Conservation (phyloP, 208 protist species). For the Trypanosomatidae sp. region DNA sequence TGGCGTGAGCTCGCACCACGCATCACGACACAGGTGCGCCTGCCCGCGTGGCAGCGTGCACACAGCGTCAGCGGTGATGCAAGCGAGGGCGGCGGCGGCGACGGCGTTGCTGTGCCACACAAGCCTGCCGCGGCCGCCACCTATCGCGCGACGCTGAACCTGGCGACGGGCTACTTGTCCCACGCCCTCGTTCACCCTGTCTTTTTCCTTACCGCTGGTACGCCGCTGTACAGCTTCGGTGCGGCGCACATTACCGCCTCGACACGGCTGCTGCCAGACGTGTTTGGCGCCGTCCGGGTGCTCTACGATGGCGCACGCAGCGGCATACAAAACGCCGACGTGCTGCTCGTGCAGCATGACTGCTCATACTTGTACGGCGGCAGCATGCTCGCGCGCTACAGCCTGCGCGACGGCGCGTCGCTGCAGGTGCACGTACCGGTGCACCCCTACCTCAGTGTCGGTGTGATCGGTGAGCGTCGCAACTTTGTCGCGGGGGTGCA, state of each 20-base stretch:
- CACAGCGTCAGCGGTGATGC: too few relatives aligned
- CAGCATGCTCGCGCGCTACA: conserved; percentile 43
- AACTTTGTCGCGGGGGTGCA: conserved; percentile 49
- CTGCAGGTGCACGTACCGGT: conserved; percentile 41
- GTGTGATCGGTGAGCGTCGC: conserved; percentile 25
- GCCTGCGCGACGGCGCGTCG: conserved; percentile 16
- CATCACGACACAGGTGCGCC: conserved; percentile 10
- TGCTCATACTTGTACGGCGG: conserved; percentile 28
- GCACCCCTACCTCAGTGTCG: conserved; percentile 19
- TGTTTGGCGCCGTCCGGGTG: conserved; percentile 15
- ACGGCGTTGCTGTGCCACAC: too few relatives aligned
- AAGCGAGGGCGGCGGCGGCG: too few relatives aligned
- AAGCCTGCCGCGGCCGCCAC: neutral
- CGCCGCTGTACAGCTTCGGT: conserved; percentile 13
- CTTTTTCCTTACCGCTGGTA: conserved; percentile 14
- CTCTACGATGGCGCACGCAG: conserved; percentile 55
- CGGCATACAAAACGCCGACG: conserved; percentile 34
- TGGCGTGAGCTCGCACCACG: conserved; percentile 23
- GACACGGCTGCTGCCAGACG: conserved; percentile 12
- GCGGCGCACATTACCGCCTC: conserved; percentile 17
- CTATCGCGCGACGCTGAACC: conserved; percentile 9
- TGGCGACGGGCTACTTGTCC: conserved; percentile 4
- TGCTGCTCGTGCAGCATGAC: conserved; percentile 11
- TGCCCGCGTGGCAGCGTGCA: too few relatives aligned
- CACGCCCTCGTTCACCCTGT: conserved; percentile 18